These are phyloP conservation scores for Sutorius australiensis DNA, from an alignment of 768 basidiomycete genomes.

Conservation along the genomic window DNA sequence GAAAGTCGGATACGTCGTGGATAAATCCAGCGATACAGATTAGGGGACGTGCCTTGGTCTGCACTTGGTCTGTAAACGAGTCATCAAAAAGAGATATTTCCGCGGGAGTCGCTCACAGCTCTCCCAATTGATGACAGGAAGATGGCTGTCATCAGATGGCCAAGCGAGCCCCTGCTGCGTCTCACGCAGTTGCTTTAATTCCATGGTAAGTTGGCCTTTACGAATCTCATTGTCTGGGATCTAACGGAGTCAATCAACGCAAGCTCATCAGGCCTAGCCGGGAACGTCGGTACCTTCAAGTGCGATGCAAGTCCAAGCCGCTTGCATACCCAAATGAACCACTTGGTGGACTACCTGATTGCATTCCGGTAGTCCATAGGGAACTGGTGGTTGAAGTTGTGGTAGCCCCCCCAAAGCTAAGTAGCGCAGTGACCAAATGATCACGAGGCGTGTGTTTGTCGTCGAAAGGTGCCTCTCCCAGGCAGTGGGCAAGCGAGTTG, in stretches of 20 bases:
- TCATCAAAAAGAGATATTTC: not conserved
- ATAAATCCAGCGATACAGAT: conserved; percentile 91
- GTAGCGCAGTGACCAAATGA: conserved; percentile 83
- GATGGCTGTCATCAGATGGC: conserved; percentile 71
- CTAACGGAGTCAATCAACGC: conserved; percentile 14
- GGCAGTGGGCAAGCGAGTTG: conserved; percentile 95
- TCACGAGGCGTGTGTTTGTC: conserved; percentile 93
- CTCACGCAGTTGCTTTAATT: conserved; percentile 80
- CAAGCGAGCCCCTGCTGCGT: conserved; percentile 74
- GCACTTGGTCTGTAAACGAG: conserved; percentile 60
- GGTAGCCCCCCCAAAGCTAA: conserved; percentile 93
- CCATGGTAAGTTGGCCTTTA: conserved; percentile 93
- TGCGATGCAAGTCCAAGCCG: conserved; percentile 51
- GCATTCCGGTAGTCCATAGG: conserved; percentile 98
- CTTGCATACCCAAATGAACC: conserved; percentile 63
- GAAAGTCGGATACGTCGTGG: conserved; percentile 80
- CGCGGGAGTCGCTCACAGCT: conserved; percentile 51
- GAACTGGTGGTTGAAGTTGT: conserved; percentile 98
- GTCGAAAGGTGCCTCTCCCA: conserved; percentile 89
- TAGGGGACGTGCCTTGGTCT: conserved; percentile 73
- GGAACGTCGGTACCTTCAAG: conserved; percentile 40
- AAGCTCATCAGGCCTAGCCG: not conserved
- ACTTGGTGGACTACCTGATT: conserved; percentile 90
- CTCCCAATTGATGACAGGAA: conserved; percentile 85
- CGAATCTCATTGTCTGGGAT: conserved; percentile 68